These are phyloP conservation scores for Crataegus laevigata DNA, from an alignment of 306 rosid genomes.

Conservation along the genomic window DNA sequence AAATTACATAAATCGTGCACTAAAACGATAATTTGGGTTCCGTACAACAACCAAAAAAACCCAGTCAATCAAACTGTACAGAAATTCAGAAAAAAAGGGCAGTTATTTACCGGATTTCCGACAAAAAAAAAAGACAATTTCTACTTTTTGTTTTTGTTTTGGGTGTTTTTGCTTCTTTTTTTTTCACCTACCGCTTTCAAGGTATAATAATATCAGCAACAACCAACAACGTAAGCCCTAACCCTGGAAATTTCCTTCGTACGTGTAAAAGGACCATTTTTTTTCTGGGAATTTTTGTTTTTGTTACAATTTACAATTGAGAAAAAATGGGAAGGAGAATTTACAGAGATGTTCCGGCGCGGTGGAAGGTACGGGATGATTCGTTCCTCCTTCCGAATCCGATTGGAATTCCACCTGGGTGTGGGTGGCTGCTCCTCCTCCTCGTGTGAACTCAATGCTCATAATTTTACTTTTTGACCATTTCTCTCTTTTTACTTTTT, in stretches of 20 bases:
- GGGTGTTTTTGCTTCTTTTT: background rate
- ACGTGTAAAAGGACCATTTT: background rate
- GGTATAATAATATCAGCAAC: constrained; percentile 24
- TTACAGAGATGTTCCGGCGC: constrained; percentile 7
- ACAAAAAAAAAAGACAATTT: constrained; percentile 10
- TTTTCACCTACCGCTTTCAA: constrained; percentile 28
- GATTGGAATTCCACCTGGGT: background rate
- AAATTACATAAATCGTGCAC: background rate
- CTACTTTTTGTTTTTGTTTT: background rate
- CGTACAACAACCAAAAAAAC: background rate
- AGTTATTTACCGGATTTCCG: constrained; percentile 14
- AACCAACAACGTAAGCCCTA: constrained; percentile 13
- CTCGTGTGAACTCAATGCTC: constrained; percentile 10
- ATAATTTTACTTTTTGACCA: background rate
- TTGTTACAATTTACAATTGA: background rate
- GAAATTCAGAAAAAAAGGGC: background rate
- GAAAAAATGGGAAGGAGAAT: constrained; percentile 5
- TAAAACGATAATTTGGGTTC: background rate
- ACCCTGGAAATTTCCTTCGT: constrained; percentile 8
- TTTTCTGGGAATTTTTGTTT: background rate
- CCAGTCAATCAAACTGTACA: constrained; percentile 16
- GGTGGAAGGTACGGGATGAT: constrained; percentile 7
- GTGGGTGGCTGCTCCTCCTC: background rate
- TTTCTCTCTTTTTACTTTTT: background rate
- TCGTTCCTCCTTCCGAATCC: background rate